Percentiles rank a stretch among this genome's conserved stretches.
Evolutionary conservation across 73 alveolate genomes (phyloP).

Genomic region (Uronychia setigera): DNA sequence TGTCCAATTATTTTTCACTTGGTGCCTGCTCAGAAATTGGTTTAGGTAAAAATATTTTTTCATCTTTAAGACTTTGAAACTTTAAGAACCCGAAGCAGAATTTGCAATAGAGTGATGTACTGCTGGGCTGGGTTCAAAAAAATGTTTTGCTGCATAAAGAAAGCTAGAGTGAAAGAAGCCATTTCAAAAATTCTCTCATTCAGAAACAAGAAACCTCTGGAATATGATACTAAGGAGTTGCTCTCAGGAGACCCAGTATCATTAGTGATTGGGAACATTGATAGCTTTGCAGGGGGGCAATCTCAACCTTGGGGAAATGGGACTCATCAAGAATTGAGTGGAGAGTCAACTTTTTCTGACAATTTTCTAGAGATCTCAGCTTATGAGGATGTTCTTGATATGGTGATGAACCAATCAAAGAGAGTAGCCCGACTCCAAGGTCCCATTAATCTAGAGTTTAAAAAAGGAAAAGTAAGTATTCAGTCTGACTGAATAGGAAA

Average conservation of each 20-base stretch:
- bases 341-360: not conserved
- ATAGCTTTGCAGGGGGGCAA: not conserved
- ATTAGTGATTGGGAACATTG: not conserved
- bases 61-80: conserved; percentile 1
- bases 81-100: not conserved
- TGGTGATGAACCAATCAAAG: not conserved
- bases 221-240: not conserved
- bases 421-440: not conserved
- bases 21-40: conserved; percentile 21
- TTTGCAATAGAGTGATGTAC: not conserved
- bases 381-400: not conserved
- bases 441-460: not conserved
- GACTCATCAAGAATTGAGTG: not conserved
- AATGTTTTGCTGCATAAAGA: conserved; percentile 8
- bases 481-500: not conserved
- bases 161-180: not conserved
- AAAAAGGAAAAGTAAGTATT: not conserved
- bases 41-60: not conserved
- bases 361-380: not conserved
- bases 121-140: conserved; percentile 20
- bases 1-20: conserved; percentile 6
- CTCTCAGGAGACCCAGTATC: conserved; percentile 9
- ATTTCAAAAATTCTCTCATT: not conserved
- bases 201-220: not conserved
- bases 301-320: conserved; percentile 3